Evolutionary conservation across 345 rosid species (phyloP).

Genomic region (Populus nigra): DNA sequence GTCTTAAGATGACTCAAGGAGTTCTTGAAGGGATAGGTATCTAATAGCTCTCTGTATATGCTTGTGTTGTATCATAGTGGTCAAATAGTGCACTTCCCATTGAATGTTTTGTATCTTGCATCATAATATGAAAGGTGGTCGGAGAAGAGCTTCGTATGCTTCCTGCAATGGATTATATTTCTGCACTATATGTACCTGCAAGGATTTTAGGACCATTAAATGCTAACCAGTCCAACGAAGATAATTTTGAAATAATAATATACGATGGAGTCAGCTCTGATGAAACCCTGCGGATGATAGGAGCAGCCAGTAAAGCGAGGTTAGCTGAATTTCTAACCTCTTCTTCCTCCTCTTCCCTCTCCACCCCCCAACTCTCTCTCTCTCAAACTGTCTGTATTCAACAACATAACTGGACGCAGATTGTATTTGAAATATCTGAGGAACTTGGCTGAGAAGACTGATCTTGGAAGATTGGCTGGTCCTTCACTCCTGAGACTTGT

Average conservation of each 20-base stretch:
- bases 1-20: slow-evolving; percentile 76
- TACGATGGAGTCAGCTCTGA: slow-evolving; percentile 70
- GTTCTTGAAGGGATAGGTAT: slow-evolving; percentile 93
- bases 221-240: slow-evolving; percentile 37
- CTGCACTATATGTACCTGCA: slow-evolving; percentile 54
- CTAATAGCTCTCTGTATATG: slow-evolving; percentile 29
- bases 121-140: slow-evolving; percentile 57
- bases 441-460: slow-evolving; percentile 80
- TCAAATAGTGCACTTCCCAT: not conserved
- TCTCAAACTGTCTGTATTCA: not conserved
- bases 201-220: slow-evolving; percentile 55
- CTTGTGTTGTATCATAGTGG: not conserved
- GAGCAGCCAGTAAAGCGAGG: slow-evolving; percentile 75
- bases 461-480: slow-evolving; percentile 78
- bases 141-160: slow-evolving; percentile 97
- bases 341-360: not conserved
- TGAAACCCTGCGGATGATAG: slow-evolving; percentile 75
- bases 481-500: slow-evolving; percentile 72
- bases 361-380: not conserved
- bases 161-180: slow-evolving; percentile 90
- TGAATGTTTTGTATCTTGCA: slow-evolving; percentile 2
- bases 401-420: slow-evolving; percentile 32
- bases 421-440: slow-evolving; percentile 75
- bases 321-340: slow-evolving; percentile 19
- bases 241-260: slow-evolving; percentile 53